These are phyloP conservation scores for Podila clonocystis DNA, from an alignment of 192 early-diverging fungal genomes.

Conservation along the genomic window DNA sequence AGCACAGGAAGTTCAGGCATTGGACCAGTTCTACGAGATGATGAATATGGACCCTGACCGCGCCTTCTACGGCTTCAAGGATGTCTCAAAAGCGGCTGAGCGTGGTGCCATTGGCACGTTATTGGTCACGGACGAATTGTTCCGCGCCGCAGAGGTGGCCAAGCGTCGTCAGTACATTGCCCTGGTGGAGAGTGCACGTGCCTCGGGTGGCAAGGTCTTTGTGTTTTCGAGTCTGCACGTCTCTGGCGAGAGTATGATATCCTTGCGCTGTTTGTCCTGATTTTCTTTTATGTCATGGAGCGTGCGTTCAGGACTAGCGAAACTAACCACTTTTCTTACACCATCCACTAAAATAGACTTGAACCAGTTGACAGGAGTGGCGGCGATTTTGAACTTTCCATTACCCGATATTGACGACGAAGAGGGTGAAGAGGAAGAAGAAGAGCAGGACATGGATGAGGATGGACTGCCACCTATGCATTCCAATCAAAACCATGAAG, in stretches of 20 bases:
- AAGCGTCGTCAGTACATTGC: constrained; percentile 88
- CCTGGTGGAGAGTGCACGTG: constrained; percentile 85
- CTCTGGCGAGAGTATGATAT: constrained; percentile 87
- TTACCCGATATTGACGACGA: constrained; percentile 86
- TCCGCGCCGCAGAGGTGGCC: constrained; percentile 86
- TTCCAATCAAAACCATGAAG: constrained; percentile 28
- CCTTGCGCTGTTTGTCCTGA: not conserved
- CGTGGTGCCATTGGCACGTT: constrained; percentile 88
- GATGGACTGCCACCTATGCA: constrained; percentile 35
- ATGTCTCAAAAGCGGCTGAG: constrained; percentile 87
- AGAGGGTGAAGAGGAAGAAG: constrained; percentile 54
- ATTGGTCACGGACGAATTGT: constrained; percentile 93
- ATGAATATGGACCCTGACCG: constrained; percentile 88
- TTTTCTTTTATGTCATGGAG: not conserved
- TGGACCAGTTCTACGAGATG: constrained; percentile 92
- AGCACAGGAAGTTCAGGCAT: constrained; percentile 80
- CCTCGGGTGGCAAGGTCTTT: constrained; percentile 78
- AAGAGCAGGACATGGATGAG: constrained; percentile 29
- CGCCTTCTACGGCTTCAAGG: constrained; percentile 92
- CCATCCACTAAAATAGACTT: constrained; percentile 66
- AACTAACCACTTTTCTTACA: not conserved
- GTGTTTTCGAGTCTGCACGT: constrained; percentile 95
- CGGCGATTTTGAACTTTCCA: constrained; percentile 93
- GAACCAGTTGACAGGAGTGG: constrained; percentile 93
- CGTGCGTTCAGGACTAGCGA: not conserved